Evolutionary conservation across 78 protist species (phyloP).

Genomic region (Pigoraptor vietnamica): DNA sequence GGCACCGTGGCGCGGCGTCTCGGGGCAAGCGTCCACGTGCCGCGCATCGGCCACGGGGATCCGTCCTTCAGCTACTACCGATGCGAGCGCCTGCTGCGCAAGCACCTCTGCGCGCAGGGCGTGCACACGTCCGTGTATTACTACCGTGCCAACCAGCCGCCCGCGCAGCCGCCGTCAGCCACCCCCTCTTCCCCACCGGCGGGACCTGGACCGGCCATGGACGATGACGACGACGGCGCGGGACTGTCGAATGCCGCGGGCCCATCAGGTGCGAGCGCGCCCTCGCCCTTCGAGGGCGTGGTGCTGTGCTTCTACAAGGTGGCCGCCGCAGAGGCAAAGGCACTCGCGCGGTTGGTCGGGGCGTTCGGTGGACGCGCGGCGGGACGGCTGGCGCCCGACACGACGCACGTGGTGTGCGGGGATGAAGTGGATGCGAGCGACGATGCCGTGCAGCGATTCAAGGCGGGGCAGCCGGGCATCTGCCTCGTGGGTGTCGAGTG

Average conservation of each 20-base stretch:
- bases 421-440: not conserved
- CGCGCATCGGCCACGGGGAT: not conserved
- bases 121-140: not conserved
- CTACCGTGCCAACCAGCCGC: too few relatives aligned
- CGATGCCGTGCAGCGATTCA: not conserved
- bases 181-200: too few relatives aligned
- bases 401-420: not conserved
- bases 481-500: not conserved
- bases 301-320: not conserved
- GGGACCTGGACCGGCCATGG: too few relatives aligned
- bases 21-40: not conserved
- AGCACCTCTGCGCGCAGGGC: not conserved
- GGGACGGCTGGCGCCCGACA: not conserved
- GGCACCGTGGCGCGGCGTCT: not conserved
- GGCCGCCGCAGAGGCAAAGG: not conserved
- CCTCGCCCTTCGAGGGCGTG: not conserved
- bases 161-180: too few relatives aligned
- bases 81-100: not conserved
- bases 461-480: not conserved
- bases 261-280: not conserved
- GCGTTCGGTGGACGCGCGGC: not conserved
- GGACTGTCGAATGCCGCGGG: not conserved
- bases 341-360: not conserved
- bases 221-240: not conserved
- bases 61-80: not conserved